phyloP scores from a whole-genome alignment of 108 stramenopile species.

The Discostella stelligeroides region DNA sequence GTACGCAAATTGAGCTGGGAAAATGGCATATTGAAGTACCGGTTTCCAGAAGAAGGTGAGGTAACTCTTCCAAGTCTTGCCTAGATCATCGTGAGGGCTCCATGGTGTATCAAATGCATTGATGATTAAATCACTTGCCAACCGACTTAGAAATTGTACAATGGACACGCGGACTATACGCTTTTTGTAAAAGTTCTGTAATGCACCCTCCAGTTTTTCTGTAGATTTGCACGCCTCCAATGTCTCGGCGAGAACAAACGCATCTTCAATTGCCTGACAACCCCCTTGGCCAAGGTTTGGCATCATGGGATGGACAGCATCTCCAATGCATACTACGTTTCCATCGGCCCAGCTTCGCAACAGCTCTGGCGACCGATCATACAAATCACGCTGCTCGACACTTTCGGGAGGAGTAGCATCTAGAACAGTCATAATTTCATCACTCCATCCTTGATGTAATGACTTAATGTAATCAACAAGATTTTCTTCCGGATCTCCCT shows the following conservation, averaged over 20 bases:
- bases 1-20: constrained; percentile 90
- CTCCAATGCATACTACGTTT: constrained; percentile 92
- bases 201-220: constrained; percentile 67
- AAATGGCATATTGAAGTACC: constrained; percentile 84
- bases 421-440: constrained; percentile 92
- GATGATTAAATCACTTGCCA: constrained; percentile 95
- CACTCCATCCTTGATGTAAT: constrained; percentile 92
- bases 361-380: constrained; percentile 92
- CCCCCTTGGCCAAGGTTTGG: constrained; percentile 97
- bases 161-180: constrained; percentile 89
- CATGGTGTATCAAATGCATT: constrained; percentile 94
- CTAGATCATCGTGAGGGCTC: constrained; percentile 87
- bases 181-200: constrained; percentile 90
- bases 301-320: constrained; percentile 98
- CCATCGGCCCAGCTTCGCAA: constrained; percentile 93
- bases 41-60: constrained; percentile 94
- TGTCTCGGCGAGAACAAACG: constrained; percentile 88
- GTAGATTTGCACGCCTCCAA: constrained; percentile 78
- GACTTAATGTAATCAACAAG: constrained; percentile 92
- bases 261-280: constrained; percentile 97
- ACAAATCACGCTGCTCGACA: constrained; percentile 96
- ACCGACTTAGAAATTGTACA: constrained; percentile 89
- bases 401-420: constrained; percentile 89
- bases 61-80: constrained; percentile 89
- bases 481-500: constrained; percentile 79